Evolutionary conservation across 371 early-diverging fungal genomes (phyloP).

Genomic region (Mucor mucedo): DNA sequence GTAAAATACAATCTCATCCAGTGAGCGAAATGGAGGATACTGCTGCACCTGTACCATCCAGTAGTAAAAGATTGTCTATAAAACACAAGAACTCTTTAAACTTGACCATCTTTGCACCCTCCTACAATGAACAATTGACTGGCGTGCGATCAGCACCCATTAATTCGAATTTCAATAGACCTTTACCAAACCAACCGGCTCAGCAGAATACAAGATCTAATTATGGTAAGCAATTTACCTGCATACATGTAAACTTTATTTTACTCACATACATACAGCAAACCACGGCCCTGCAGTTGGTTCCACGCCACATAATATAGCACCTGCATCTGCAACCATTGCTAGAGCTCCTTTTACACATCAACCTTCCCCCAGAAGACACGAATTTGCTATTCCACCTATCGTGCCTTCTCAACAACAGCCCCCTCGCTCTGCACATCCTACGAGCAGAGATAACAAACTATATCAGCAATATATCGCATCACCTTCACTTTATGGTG

Average conservation of each 20-base stretch:
- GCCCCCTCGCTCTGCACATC: constrained; percentile 39
- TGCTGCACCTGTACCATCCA: constrained; percentile 8
- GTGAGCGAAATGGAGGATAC: constrained; percentile 7
- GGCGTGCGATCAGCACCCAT: constrained; percentile 64
- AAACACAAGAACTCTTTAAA: constrained; percentile 59
- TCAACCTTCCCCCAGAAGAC: constrained; percentile 31
- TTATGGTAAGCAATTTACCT: constrained; percentile 7
- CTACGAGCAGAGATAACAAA: constrained; percentile 20
- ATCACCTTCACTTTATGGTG: constrained; percentile 18
- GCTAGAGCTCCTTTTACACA: constrained; percentile 33
- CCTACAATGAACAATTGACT: constrained; percentile 57
- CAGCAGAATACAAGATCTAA: constrained; percentile 13
- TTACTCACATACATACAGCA: neutral
- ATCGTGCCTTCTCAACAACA: constrained; percentile 59
- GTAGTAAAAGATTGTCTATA: constrained; percentile 32
- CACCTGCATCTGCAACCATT: constrained; percentile 27
- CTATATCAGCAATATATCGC: constrained; percentile 26
- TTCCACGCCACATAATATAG: constrained; percentile 11
- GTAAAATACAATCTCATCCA: constrained; percentile 25
- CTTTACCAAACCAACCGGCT: constrained; percentile 18
- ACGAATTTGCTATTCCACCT: constrained; percentile 56
- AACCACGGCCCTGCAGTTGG: neutral
- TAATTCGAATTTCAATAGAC: constrained; percentile 49
- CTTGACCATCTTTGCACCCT: constrained; percentile 61
- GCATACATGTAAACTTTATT: neutral